Base-by-base conservation (phyloP, 2,329 filamentous ascomycete genomes). In the Nemania bipapillata region DNA sequence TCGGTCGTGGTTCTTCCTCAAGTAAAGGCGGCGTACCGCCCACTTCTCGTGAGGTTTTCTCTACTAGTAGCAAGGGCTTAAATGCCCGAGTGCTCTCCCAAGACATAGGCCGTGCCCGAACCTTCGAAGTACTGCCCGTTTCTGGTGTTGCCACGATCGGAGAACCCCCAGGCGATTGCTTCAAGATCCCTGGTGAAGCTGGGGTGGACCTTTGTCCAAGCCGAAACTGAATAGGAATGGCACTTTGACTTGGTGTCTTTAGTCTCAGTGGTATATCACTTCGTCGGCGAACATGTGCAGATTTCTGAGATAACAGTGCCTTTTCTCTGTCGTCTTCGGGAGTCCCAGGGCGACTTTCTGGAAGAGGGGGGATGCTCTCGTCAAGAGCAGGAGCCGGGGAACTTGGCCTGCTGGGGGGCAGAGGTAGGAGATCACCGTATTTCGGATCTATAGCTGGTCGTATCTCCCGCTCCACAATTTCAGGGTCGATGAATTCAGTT, bases 31-130 rank as follows among this genome's bases (percentile, higher is more conserved):
- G 72, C 24, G 76, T 73, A 30, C 79, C 77, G 3, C 74, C 73
- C 5, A 79, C 75, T 50, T 79, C 79, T 49, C 83, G 81, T 8
- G 83, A 81, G 3, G 82, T 83, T 71, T 82, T 89, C 78, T 96
- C 92, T 6, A 97, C 88, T 24, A 97, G 89, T 79, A 92, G 95
- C 8, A 97, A 82, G 0, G 94, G 94, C 73, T 92, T 90, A 75
- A 94, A 90, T 76, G 96, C 93, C 63, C 87, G 87, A 20, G 85
- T 86, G 71, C 81, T 87, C 52, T 89, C 88, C 88, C 88, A 90
- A 0, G 87, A 90, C 12, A 82, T 88, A 12, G 87, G 87, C 4
- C 88, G 83, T 24, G 83, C 75, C 49, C 80, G 77, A 57, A 80
- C 78, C 72, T 81, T 84, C 15, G 74, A 73, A 15, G 79, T 71